phyloP scores from a whole-genome alignment of 768 basidiomycete genomes.

The Tulasnella sp. region DNA sequence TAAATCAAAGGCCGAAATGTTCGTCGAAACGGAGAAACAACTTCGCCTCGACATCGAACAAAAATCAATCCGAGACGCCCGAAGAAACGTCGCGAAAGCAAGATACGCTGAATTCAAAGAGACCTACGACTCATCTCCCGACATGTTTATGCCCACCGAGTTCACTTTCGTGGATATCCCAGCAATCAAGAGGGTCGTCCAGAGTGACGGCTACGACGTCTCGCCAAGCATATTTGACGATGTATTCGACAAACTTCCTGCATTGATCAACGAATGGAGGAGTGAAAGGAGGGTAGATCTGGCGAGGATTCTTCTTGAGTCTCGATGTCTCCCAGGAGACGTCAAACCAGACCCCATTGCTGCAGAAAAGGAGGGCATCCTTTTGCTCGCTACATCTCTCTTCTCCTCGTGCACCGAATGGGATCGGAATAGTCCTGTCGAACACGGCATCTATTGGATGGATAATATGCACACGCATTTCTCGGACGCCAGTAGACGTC shows the following conservation, averaged over 20 bases:
- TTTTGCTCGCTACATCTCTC: too few relatives aligned
- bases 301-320: background rate
- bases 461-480: too few relatives aligned
- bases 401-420: too few relatives aligned
- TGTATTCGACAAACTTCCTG: background rate
- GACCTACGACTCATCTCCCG: constrained; percentile 4
- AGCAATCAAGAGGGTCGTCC: background rate
- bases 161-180: background rate
- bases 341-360: too few relatives aligned
- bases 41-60: background rate
- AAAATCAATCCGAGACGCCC: background rate
- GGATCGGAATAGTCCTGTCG: too few relatives aligned
- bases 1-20: background rate
- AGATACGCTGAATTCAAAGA: background rate
- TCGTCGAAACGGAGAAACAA: background rate
- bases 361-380: too few relatives aligned
- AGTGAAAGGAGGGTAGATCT: background rate
- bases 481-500: too few relatives aligned
- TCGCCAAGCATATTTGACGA: background rate
- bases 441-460: too few relatives aligned
- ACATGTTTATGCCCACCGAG: background rate
- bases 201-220: background rate
- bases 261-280: background rate
- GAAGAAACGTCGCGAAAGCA: background rate
- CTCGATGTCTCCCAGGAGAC: background rate